A percentile compares a stretch with the other conserved stretches of the same genome.
Conservation (phyloP, 2,329 filamentous ascomycete genomes). For the Claviceps maximensis region DNA sequence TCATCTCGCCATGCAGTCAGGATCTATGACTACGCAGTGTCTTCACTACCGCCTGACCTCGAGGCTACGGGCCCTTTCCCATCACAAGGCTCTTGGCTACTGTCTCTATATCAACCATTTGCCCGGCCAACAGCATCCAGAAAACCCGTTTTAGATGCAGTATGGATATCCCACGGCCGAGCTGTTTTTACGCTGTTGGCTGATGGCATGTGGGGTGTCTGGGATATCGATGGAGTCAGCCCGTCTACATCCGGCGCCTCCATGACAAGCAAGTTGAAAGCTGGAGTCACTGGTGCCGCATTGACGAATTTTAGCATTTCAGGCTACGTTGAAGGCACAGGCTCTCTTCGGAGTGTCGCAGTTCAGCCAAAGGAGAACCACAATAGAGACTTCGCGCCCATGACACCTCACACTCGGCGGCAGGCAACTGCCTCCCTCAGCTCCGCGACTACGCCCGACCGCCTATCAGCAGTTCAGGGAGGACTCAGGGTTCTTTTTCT, state of each 20-base stretch:
- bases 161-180: conserved; percentile 47
- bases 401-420: conserved; percentile 49
- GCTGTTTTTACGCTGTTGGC: conserved; percentile 45
- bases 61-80: conserved; percentile 37
- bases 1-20: conserved; percentile 42
- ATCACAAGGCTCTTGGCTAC: conserved; percentile 48
- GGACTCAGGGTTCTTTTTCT: conserved; percentile 37
- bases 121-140: conserved; percentile 33
- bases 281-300: conserved; percentile 43
- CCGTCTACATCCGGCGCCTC: conserved; percentile 28
- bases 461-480: conserved; percentile 37
- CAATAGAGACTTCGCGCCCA: conserved; percentile 43
- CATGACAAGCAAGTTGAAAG: conserved; percentile 35
- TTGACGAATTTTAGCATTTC: conserved; percentile 43
- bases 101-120: conserved; percentile 48
- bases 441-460: conserved; percentile 32
- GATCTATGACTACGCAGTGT: conserved; percentile 46
- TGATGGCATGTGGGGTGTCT: conserved; percentile 55
- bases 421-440: conserved; percentile 35
- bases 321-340: conserved; percentile 48
- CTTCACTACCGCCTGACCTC: conserved; percentile 39
- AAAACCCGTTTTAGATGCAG: conserved; percentile 48
- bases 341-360: conserved; percentile 33
- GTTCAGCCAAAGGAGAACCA: conserved; percentile 23
- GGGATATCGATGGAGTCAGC: conserved; percentile 49